Percentiles rank a stretch among this genome's conserved stretches.
These are phyloP conservation scores for Starmera dryadoides DNA, from an alignment of 805 yeast genomes.

Conservation along the genomic window DNA sequence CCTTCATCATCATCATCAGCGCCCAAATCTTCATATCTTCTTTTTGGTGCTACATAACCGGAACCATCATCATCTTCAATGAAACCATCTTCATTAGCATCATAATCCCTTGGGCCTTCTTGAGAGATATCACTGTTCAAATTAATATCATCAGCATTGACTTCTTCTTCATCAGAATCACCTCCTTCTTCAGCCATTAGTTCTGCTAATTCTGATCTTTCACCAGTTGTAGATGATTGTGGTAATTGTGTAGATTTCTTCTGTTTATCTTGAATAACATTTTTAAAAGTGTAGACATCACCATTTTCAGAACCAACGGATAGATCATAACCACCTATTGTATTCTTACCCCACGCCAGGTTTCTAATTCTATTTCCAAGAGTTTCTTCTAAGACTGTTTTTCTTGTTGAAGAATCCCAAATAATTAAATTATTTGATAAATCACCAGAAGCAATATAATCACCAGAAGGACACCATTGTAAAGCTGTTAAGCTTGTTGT, in stretches of 20 bases:
- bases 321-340: conserved; percentile 17
- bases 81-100: conserved; percentile 42
- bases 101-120: conserved; percentile 24
- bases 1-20: background rate
- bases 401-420: conserved; percentile 42
- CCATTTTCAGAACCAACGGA: conserved; percentile 30
- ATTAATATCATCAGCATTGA: conserved; percentile 21
- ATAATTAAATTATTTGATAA: conserved; percentile 43
- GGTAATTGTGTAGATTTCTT: too few relatives aligned
- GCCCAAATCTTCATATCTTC: conserved; percentile 7
- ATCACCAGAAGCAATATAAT: conserved; percentile 51
- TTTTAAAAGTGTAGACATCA: conserved; percentile 29
- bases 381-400: conserved; percentile 24
- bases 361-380: conserved; percentile 22
- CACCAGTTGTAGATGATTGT: background rate
- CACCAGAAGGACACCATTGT: conserved; percentile 56
- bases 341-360: conserved; percentile 27
- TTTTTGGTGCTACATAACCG: conserved; percentile 29
- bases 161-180: conserved; percentile 17
- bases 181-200: conserved; percentile 20
- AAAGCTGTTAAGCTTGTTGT: conserved; percentile 25
- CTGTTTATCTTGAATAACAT: conserved; percentile 18
- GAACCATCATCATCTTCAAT: conserved; percentile 60
- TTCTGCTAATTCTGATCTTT: conserved; percentile 8
- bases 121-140: conserved; percentile 15